Base-by-base conservation (phyloP, 202 grass and related monocot species). In the Elaeis oleifera region DNA sequence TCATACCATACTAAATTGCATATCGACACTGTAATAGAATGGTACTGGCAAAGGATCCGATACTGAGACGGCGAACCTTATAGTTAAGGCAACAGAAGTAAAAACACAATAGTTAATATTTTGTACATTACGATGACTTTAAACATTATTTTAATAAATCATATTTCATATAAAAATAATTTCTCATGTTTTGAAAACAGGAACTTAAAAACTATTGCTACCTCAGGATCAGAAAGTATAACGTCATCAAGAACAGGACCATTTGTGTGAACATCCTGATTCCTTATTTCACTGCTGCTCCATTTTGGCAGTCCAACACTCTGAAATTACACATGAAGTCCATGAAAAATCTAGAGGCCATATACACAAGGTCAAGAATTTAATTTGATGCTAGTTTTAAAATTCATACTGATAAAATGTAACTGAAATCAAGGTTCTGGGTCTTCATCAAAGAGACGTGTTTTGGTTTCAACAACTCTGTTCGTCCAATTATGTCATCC, bases 221-320 rank as follows among this genome's bases (percentile, higher is more conserved):
- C 94, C 83, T 78, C 80, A 20, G 88, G 85, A 60, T 99, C 94
- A 73, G 85, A 81, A 39, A 99, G 88, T 64, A 99, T 80, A 14
- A 66, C 80, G 49, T 94, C 94, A 50, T 99, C 94, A 73, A 99
- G 86, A 80, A 99, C 75, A 86, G 77, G 80, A 25, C 94, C 94
- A 84, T 99, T 99, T 54, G 74, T 84, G 77, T 99, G 94, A 66
- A 89, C 88, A 1, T 77, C 88, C 68, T 99, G 94, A 21, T 78
- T 99, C 76, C 94, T 99, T 87, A 94, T 99, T 32, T 89, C 73
- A 56, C 88, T 84, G 88, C 94, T 99, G 72, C 77, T 99, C 94
- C 69, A 84, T 78, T 85, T 63, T 31, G 85, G 80, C 78, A 84
- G 59, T 59, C 83, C 94, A 86, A 64, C 70, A 87, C 63, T 89